Evolutionary conservation across 805 yeast species (phyloP).

Genomic region (Candida ortonii): DNA sequence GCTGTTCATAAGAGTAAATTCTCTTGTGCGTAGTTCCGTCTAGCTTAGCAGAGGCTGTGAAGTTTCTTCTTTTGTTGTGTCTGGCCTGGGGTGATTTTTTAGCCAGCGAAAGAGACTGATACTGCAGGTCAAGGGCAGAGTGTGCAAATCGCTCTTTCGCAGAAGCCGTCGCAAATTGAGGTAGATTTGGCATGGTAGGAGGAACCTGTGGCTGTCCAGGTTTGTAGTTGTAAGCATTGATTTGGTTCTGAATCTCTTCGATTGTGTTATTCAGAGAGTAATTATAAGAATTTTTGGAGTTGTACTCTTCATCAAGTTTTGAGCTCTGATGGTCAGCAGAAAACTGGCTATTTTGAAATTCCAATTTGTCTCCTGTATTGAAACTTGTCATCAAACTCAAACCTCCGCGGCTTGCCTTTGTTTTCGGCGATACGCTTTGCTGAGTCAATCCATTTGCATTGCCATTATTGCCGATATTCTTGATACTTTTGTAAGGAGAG

Average conservation of each 20-base stretch:
- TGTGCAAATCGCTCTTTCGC: slow-evolving; percentile 1
- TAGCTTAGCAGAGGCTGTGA: slow-evolving; percentile 17
- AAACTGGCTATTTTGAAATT: slow-evolving; percentile 1
- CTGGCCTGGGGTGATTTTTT: slow-evolving; percentile 2
- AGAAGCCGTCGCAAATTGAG: slow-evolving; percentile 2
- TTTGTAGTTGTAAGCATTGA: slow-evolving; percentile 17
- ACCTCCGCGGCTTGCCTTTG: slow-evolving; percentile 16
- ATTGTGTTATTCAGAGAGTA: slow-evolving; percentile 32
- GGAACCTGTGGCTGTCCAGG: slow-evolving; percentile 4
- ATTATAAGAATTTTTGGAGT: slow-evolving; percentile 31
- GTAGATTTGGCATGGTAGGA: slow-evolving; percentile 6
- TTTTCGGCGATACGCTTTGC: slow-evolving; percentile 16
- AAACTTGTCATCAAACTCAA: slow-evolving; percentile 17
- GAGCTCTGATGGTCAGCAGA: slow-evolving; percentile 1
- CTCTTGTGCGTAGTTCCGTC: slow-evolving; percentile 23
- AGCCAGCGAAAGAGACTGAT: slow-evolving; percentile 10
- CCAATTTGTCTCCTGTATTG: slow-evolving; percentile 5
- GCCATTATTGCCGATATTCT: slow-evolving; percentile 4
- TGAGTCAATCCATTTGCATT: slow-evolving; percentile 1
- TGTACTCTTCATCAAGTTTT: slow-evolving; percentile 28
- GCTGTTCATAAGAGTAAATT: slow-evolving; percentile 51
- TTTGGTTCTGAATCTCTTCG: slow-evolving; percentile 33
- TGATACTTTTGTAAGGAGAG: slow-evolving; percentile 13
- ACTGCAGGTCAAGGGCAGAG: slow-evolving; percentile 10
- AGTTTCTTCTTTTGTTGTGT: slow-evolving; percentile 14